A percentile compares a stretch with the other conserved stretches of the same genome.
phyloP scores from a whole-genome alignment of 2,329 filamentous ascomycete genomes.

The Paramyrothecium sp. region DNA sequence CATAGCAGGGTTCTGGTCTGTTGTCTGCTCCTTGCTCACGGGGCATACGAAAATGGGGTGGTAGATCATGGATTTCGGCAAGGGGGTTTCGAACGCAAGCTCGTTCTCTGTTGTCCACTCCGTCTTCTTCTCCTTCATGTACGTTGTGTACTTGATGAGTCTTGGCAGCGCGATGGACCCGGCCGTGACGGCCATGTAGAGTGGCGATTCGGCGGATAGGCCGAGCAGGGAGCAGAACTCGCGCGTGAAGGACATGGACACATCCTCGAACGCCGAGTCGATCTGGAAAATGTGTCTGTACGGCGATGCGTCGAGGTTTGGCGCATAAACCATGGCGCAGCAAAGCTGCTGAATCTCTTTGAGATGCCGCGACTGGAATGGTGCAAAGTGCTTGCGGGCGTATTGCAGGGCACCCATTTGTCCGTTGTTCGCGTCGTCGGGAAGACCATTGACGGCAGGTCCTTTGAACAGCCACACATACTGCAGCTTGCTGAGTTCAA shows the following conservation, averaged over 20 bases:
- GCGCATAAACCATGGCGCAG: constrained; percentile 74
- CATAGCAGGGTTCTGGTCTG: constrained; percentile 90
- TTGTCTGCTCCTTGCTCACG: constrained; percentile 94
- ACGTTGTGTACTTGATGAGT: constrained; percentile 81
- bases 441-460: constrained; percentile 49
- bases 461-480: constrained; percentile 86
- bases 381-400: constrained; percentile 69
- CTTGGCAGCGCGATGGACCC: constrained; percentile 89
- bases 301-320: constrained; percentile 73
- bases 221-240: constrained; percentile 94
- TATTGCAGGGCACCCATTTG: constrained; percentile 70
- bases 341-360: constrained; percentile 79
- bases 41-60: constrained; percentile 98
- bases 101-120: constrained; percentile 95
- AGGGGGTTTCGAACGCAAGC: constrained; percentile 72
- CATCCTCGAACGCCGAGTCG: constrained; percentile 74
- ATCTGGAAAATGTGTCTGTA: constrained; percentile 79
- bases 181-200: constrained; percentile 90
- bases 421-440: constrained; percentile 53
- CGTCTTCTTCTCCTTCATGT: constrained; percentile 85
- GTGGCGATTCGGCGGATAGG: constrained; percentile 84
- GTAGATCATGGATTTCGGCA: constrained; percentile 66
- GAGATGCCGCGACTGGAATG: constrained; percentile 73
- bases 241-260: constrained; percentile 81
- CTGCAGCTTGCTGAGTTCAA: constrained; percentile 86